Base-by-base conservation (phyloP, 805 yeast species). In the Cyberlindnera mycetangii region DNA sequence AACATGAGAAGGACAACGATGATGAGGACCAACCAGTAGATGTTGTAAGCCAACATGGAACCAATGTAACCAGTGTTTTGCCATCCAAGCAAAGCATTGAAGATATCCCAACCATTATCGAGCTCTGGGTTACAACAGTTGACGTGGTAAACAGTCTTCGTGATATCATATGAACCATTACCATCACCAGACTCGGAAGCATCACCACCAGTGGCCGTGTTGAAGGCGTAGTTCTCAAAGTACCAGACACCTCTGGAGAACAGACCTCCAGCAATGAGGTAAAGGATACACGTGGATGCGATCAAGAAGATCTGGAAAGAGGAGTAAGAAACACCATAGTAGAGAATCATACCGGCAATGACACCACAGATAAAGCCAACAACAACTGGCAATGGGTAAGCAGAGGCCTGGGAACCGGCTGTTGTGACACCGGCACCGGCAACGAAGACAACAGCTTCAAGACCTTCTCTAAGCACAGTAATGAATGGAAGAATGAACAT, bases 31-130 rank as follows among this genome's bases (percentile, higher is more conserved):
- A 90, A 56, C 99, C 99, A 92, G 74, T 92, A 92, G 51, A 84
- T 53, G 70, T 89, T 89, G 74, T 92, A 92, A 39, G 90, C 79
- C 42, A 92, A 70, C 48, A 92, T 90, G 5, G 97, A 88, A 45
- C 97, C 96, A 63, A 87, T 78, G 53, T 96, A 89, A 48, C 97
- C 98, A 42, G 96, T 79, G 69, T 92, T 92, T 71, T 89, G 96
- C 99, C 99, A 92, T 51, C 98, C 99, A 52, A 92, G 72, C 45
- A 92, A 67, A 21, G 97, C 88, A 62, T 92, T 92, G 76, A 92
- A 92, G 50, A 92, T 82, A 77, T 89, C 96, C 98, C 98, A 92
- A 71, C 97, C 98, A 56, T 83, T 81, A 68, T 85, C 92, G 47
- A 75, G 72, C 66, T 85, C 90, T 37, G 97, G 97, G 68, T 89